These are phyloP conservation scores for Pseudoneurospora amorphoporcata DNA, from an alignment of 495 filamentous ascomycete genomes.

Conservation along the genomic window DNA sequence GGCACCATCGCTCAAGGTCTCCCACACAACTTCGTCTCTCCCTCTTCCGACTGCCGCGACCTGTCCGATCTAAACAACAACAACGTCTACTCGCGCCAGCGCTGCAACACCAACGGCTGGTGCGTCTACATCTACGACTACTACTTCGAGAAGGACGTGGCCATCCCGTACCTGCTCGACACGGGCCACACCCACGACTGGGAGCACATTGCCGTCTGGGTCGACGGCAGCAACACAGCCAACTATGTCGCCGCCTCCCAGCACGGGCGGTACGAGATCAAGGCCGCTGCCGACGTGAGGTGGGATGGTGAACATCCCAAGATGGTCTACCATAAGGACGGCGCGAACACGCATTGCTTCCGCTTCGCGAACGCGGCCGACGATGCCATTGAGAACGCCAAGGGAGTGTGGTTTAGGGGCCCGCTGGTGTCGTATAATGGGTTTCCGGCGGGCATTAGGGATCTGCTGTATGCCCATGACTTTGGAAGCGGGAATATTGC, in stretches of 20 bases:
- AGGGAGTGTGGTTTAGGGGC: conserved; percentile 30
- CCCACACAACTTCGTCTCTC: conserved; percentile 19
- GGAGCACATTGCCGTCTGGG: conserved; percentile 39
- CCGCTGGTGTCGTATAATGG: conserved; percentile 30
- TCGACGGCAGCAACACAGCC: conserved; percentile 12
- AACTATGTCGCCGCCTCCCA: conserved; percentile 28
- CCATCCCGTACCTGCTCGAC: conserved; percentile 22
- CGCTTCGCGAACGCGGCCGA: conserved; percentile 30
- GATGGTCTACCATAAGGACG: conserved; percentile 37
- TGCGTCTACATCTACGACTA: conserved; percentile 37
- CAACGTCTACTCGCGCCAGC: conserved; percentile 35
- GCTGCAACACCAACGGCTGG: conserved; percentile 33
- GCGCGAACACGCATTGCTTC: conserved; percentile 29
- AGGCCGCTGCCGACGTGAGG: conserved; percentile 21
- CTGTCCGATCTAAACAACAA: conserved; percentile 32
- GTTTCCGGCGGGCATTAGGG: conserved; percentile 16
- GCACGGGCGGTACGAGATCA: conserved; percentile 28
- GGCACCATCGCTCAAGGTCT: conserved; percentile 31
- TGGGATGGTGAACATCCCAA: conserved; percentile 36
- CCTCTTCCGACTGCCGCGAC: conserved; percentile 27
- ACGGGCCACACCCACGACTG: conserved; percentile 35
- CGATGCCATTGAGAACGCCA: conserved; percentile 31
- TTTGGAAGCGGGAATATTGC: conserved; percentile 25
- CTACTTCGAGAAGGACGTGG: conserved; percentile 40
- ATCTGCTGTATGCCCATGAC: conserved; percentile 19